phyloP scores from a whole-genome alignment of 768 basidiomycete genomes.

The Calocera viscosa region DNA sequence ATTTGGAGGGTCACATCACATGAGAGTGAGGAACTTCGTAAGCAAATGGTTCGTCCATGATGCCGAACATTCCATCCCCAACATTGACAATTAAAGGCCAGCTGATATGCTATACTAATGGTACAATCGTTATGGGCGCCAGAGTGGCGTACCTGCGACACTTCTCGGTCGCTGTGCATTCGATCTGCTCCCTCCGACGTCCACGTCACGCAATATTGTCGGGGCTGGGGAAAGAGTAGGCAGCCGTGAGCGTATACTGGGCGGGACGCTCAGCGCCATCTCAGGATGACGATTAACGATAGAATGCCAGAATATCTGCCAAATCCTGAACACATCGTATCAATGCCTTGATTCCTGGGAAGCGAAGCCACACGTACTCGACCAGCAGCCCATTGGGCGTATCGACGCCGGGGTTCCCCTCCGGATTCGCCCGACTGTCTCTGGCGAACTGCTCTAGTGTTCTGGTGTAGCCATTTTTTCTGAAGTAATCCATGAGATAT shows the following conservation, averaged over 20 bases:
- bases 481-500: conserved; percentile 6
- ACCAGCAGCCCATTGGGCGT: neutral
- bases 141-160: neutral
- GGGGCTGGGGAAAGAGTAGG: neutral
- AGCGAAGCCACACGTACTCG: neutral
- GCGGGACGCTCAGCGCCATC: neutral
- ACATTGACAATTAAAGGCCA: neutral
- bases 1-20: neutral
- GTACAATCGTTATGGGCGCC: neutral
- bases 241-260: neutral
- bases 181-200: neutral
- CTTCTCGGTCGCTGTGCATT: neutral
- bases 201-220: neutral
- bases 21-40: too few relatives aligned
- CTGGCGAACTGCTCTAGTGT: neutral
- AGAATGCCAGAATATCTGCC: neutral
- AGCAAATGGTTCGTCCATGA: neutral
- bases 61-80: neutral
- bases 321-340: neutral
- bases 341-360: neutral
- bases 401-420: neutral
- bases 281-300: neutral
- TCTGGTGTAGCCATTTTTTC: neutral
- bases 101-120: neutral
- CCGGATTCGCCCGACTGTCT: neutral